Evolutionary conservation across 768 basidiomycete species (phyloP), one percentile per base, ranked within the genome.

Genomic region (Calocybe gangraenosa): DNA sequence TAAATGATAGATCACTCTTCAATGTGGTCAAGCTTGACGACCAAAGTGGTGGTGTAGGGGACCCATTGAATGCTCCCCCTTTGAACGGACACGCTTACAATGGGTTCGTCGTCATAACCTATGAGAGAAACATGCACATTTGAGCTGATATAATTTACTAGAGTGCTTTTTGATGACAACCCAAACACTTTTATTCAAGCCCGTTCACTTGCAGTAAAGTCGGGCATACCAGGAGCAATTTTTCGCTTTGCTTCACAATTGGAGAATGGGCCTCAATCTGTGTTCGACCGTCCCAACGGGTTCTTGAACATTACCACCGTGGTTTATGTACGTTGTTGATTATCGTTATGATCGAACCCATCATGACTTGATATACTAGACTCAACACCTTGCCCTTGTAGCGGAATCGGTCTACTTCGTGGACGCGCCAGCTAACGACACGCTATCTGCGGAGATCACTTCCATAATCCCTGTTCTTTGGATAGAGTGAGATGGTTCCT

Each of bases 401-500:
- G 82, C 84, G 0, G 74, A 75, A 52, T 66, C 71, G 1, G 69
- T 76, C n/a, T 87, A 82, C 54, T 87, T 85, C 52, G 57, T 80
- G 6, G 45, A 60, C 1, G 44, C 25, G 6, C 25, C 25, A 28
- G 11, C 55, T 5, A 71, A 76, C 44, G 40, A 49, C 3, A 65
- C 69, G 0, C 49, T 79, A 5, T 43, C 61, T 11, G 74, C 74
- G 6, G 46, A 58, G 22, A 51, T 78, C 33, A 70, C 65, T 2
- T 67, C 69, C 4, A 51, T 74, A 9, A 54, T 68, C 13, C 71
- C 76, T 17, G 70, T 82, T 19, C 62, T 87, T 38, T 71, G 68
- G 51, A 64, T 87, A 28, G 76, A 84, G 84, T 86, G 56, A 38
- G 81, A n/a, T n/a, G n/a, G n/a, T n/a, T n/a, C n/a, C n/a, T n/a